These are phyloP conservation scores for Clonostachys sp. DNA, from an alignment of 2,329 filamentous ascomycete genomes.

Conservation along the genomic window DNA sequence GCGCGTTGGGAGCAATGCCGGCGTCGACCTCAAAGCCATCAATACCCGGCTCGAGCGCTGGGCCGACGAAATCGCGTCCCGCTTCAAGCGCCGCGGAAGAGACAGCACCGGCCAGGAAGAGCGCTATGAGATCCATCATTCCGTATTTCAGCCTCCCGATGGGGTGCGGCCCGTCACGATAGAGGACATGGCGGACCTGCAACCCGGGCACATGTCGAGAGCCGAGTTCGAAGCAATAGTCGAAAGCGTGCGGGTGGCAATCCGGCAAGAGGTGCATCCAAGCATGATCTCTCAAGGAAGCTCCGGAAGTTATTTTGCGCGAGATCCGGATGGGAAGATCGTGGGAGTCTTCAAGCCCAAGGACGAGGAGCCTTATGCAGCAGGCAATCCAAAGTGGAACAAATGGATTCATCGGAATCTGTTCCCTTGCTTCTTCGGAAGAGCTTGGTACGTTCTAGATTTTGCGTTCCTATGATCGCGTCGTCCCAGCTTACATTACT, in stretches of 20 bases:
- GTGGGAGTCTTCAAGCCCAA: slow-evolving; percentile 99
- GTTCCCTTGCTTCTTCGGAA: slow-evolving; percentile 94
- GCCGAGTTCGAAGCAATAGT: slow-evolving; percentile 83
- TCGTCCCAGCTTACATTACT: background rate
- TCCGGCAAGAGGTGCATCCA: slow-evolving; percentile 86
- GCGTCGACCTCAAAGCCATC: slow-evolving; percentile 96
- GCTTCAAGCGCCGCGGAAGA: slow-evolving; percentile 86
- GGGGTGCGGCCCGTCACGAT: slow-evolving; percentile 76
- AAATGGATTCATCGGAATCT: slow-evolving; percentile 99
- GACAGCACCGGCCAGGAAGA: slow-evolving; percentile 73
- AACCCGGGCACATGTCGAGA: slow-evolving; percentile 65
- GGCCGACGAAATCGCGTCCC: slow-evolving; percentile 96
- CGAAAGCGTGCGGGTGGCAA: slow-evolving; percentile 84
- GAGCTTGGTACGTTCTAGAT: slow-evolving; percentile 63
- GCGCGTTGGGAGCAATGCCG: slow-evolving; percentile 66
- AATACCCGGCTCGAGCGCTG: slow-evolving; percentile 92
- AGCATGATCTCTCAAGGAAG: slow-evolving; percentile 96
- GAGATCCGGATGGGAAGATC: slow-evolving; percentile 86
- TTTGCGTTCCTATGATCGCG: background rate
- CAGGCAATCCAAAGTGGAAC: slow-evolving; percentile 97
- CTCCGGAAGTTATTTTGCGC: slow-evolving; percentile 96
- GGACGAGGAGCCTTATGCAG: slow-evolving; percentile 96
- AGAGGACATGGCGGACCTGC: slow-evolving; percentile 60
- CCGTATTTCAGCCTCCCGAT: slow-evolving; percentile 91
- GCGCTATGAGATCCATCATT: slow-evolving; percentile 91